Evolutionary conservation across 2,329 filamentous ascomycete genomes (phyloP).

Genomic region (Emmonsia crescens): DNA sequence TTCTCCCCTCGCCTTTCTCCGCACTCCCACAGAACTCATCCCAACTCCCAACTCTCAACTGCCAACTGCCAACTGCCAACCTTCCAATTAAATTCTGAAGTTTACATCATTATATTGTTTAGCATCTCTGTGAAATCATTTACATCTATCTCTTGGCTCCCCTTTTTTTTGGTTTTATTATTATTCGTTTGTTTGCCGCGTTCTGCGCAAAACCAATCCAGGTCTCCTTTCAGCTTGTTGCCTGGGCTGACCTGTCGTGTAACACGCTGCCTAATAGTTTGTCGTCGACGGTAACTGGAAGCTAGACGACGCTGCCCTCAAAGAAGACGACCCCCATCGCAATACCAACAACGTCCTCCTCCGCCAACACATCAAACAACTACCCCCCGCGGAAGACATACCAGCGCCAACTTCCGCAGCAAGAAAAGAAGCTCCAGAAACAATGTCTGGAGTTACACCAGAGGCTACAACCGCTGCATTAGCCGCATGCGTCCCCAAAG

Average conservation of each 20-base stretch:
- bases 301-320: conserved; percentile 66
- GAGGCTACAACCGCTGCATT: conserved; percentile 59
- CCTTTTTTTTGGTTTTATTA: background rate
- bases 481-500: conserved; percentile 55
- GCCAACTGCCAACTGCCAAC: background rate
- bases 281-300: conserved; percentile 90
- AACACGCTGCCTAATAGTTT: conserved; percentile 49
- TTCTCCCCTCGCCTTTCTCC: background rate
- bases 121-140: background rate
- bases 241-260: conserved; percentile 1
- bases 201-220: background rate
- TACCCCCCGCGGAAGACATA: conserved; percentile 7
- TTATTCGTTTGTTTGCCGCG: background rate
- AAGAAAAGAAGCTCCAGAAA: conserved; percentile 9
- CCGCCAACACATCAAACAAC: conserved; percentile 53
- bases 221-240: background rate
- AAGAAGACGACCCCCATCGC: conserved; percentile 69
- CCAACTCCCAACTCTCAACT: no score
- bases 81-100: background rate
- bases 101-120: background rate
- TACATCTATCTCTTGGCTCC: background rate
- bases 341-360: conserved; percentile 90
- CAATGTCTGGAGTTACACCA: conserved; percentile 54
- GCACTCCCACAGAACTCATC: no score
- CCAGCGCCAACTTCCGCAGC: conserved; percentile 6